Evolutionary conservation across 2,329 filamentous ascomycete species (phyloP).

Genomic region (Sporothrix inflata): DNA sequence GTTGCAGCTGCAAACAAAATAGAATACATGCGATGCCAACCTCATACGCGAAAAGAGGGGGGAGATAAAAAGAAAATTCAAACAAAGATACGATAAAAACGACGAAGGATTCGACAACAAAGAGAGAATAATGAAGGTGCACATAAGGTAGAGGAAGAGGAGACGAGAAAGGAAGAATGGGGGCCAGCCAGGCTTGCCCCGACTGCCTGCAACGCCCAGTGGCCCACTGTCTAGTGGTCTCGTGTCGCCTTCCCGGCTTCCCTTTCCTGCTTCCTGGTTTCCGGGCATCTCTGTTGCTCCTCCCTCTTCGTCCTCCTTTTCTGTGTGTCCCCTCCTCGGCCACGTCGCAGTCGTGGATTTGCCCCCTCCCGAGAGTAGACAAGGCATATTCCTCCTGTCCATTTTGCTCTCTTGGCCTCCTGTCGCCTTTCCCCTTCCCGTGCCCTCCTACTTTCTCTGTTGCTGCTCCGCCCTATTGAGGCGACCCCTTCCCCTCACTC

Average conservation of each 20-base stretch:
- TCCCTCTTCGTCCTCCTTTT: no score
- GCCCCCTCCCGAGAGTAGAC: not conserved
- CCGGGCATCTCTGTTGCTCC: not conserved
- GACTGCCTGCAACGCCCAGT: not conserved
- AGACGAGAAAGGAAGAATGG: not conserved
- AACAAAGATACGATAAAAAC: not conserved
- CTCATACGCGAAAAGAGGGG: not conserved
- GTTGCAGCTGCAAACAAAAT: not conserved
- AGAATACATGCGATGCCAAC: not conserved
- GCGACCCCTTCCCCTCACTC: not conserved
- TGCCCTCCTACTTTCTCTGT: not conserved
- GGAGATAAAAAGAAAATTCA: not conserved
- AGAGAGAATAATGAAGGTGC: not conserved
- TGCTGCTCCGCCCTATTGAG: not conserved
- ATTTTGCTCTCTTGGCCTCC: not conserved
- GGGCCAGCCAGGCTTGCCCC: no score
- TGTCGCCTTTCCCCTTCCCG: not conserved
- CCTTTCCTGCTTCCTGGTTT: conserved; percentile 17
- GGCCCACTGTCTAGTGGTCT: not conserved
- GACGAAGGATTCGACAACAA: not conserved
- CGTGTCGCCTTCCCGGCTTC: not conserved
- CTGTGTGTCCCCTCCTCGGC: not conserved
- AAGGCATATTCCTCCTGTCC: not conserved
- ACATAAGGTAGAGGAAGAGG: not conserved
- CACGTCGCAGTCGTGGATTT: conserved; percentile 16